These are phyloP conservation scores for Sanguinoderma infundibulare DNA, from an alignment of 1,284 basidiomycete species.

Conservation along the genomic window DNA sequence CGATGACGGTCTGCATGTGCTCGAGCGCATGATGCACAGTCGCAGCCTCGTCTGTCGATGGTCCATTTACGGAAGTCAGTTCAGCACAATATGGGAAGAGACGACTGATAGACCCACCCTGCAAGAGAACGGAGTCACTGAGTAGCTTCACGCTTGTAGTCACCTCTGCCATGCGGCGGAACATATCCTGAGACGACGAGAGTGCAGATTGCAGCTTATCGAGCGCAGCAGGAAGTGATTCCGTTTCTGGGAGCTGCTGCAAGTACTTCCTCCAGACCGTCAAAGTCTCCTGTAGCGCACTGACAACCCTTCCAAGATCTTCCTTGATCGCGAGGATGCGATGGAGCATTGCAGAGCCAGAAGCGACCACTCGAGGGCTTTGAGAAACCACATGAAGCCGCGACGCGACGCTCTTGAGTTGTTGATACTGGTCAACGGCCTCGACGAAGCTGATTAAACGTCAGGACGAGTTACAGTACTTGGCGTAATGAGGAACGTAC, in stretches of 20 bases:
- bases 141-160: constrained; percentile 37
- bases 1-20: constrained; percentile 21
- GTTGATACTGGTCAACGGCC: constrained; percentile 8
- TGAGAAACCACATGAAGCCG: constrained; percentile 22
- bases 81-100: neutral
- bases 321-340: constrained; percentile 39
- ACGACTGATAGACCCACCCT: constrained; percentile 34
- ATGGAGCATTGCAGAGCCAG: constrained; percentile 33
- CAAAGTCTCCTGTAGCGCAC: constrained; percentile 48
- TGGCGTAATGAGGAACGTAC: constrained; percentile 31
- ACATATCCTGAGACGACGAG: constrained; percentile 13
- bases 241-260: constrained; percentile 10
- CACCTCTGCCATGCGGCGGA: constrained; percentile 28
- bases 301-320: constrained; percentile 39
- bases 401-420: constrained; percentile 16
- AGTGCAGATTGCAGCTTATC: constrained; percentile 18
- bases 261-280: constrained; percentile 20
- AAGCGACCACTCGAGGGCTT: constrained; percentile 27
- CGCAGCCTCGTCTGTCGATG: constrained; percentile 20
- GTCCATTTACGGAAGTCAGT: neutral
- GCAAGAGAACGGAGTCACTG: constrained; percentile 37
- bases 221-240: constrained; percentile 3
- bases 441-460: constrained; percentile 22
- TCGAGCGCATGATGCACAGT: constrained; percentile 16
- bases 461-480: constrained; percentile 24